A percentile compares a stretch with the other conserved stretches of the same genome.
Conservation (phyloP, 169 alveolate species). For the Plasmodium sp. region DNA sequence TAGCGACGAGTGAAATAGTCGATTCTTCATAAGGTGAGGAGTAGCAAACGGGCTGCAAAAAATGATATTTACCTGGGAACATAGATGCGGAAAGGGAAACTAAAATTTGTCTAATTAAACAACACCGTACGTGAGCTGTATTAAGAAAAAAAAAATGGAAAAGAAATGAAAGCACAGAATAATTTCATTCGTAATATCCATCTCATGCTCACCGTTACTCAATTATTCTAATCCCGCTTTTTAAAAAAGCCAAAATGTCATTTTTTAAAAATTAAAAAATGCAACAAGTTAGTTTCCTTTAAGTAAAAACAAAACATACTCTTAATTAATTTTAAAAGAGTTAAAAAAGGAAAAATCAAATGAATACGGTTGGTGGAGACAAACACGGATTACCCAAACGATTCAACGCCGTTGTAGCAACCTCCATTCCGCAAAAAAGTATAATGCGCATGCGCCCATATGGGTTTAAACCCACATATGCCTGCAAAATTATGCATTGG, state of each 20-base stretch:
- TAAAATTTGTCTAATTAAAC: neutral
- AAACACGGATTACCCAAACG: neutral
- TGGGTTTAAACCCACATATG: neutral
- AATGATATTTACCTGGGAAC: neutral
- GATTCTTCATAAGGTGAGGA: neutral
- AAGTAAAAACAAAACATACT: neutral
- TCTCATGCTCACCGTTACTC: neutral
- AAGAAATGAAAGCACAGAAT: neutral
- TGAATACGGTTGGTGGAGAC: neutral
- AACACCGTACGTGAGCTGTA: neutral
- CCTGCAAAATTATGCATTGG: neutral
- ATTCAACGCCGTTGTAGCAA: neutral
- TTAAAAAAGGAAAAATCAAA: too few species aligned
- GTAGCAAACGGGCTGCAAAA: neutral
- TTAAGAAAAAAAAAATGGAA: too few species aligned
- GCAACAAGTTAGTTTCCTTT: neutral
- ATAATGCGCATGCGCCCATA: neutral
- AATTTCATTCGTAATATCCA: neutral
- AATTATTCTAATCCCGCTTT: neutral
- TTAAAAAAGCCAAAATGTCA: neutral
- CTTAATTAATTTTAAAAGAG: neutral
- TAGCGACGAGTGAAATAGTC: neutral
- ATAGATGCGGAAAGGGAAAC: neutral
- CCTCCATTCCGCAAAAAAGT: too few species aligned
- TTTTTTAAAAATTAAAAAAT: too few species aligned